Evolutionary conservation across 768 basidiomycete species (phyloP).

Genomic region (Paxillus ammoniavirescens): DNA sequence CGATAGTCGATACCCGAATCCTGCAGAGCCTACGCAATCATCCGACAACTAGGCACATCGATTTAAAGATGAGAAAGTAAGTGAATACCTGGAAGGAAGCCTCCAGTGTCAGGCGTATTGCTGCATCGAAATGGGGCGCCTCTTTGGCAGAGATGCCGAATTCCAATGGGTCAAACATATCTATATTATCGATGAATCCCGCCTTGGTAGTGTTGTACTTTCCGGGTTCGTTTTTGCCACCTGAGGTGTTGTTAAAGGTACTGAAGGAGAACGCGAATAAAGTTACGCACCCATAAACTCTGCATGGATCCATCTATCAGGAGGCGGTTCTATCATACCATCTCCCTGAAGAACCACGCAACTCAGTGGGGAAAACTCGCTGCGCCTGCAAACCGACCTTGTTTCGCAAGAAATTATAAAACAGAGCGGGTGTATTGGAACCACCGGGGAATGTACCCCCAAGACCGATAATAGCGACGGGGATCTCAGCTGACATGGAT

Average conservation of each 20-base stretch:
- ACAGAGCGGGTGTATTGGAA: conserved; percentile 10
- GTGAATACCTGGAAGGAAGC: conserved; percentile 8
- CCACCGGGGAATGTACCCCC: conserved; percentile 14
- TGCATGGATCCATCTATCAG: conserved; percentile 10
- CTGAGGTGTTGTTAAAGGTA: background rate
- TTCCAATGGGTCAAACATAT: conserved; percentile 21
- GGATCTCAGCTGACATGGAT: conserved; percentile 10
- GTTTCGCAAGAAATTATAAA: conserved; percentile 12
- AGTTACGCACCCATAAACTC: conserved; percentile 9
- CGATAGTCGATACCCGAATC: conserved; percentile 44
- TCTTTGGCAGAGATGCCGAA: conserved; percentile 23
- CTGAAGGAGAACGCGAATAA: background rate
- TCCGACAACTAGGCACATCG: background rate
- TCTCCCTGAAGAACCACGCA: conserved; percentile 2
- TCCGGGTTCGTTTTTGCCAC: conserved; percentile 10
- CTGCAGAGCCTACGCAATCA: conserved; percentile 24
- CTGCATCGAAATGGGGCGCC: conserved; percentile 15
- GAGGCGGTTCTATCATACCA: conserved; percentile 14
- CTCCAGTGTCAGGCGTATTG: conserved; percentile 19
- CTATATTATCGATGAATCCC: conserved; percentile 15
- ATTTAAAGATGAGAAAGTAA: background rate
- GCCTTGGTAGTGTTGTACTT: conserved; percentile 10
- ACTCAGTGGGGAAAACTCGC: background rate
- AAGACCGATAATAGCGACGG: conserved; percentile 12
- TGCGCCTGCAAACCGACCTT: background rate